Percentiles rank a stretch among this genome's conserved stretches.
Conservation (phyloP, 129 eudicot genomes). For the Flaveria brownii region DNA sequence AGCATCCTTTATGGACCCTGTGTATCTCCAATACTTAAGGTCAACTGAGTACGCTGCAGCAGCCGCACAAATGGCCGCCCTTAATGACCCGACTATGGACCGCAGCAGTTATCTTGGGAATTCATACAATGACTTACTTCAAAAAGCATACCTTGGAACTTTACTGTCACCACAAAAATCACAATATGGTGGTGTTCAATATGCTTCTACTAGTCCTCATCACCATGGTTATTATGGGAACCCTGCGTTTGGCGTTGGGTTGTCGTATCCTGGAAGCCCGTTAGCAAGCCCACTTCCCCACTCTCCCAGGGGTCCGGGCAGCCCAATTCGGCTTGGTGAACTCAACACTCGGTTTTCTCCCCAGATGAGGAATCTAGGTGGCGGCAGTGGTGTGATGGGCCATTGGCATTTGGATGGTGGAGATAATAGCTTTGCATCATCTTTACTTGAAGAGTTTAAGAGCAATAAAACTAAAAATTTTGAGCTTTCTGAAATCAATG, state of each 20-base stretch:
- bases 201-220: constrained; percentile 50
- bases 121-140: constrained; percentile 69
- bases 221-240: constrained; percentile 89
- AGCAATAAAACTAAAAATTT: constrained; percentile 83
- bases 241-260: constrained; percentile 76
- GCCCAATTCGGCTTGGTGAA: constrained; percentile 85
- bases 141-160: constrained; percentile 81
- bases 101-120: constrained; percentile 43
- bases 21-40: constrained; percentile 74
- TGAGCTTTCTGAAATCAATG: constrained; percentile 83
- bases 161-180: constrained; percentile 76
- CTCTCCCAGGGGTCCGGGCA: constrained; percentile 82
- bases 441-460: constrained; percentile 89
- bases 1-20: constrained; percentile 64
- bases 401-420: constrained; percentile 79
- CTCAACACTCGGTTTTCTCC: constrained; percentile 63
- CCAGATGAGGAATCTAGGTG: constrained; percentile 70
- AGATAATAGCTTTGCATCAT: constrained; percentile 61
- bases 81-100: constrained; percentile 65
- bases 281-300: constrained; percentile 76
- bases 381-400: constrained; percentile 61
- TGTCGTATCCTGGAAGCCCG: constrained; percentile 92
- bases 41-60: constrained; percentile 80
- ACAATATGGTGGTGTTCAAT: constrained; percentile 53
- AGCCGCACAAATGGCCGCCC: constrained; percentile 57